phyloP scores from a whole-genome alignment of 2,329 filamentous ascomycete species.

The Pyricularia grisea region DNA sequence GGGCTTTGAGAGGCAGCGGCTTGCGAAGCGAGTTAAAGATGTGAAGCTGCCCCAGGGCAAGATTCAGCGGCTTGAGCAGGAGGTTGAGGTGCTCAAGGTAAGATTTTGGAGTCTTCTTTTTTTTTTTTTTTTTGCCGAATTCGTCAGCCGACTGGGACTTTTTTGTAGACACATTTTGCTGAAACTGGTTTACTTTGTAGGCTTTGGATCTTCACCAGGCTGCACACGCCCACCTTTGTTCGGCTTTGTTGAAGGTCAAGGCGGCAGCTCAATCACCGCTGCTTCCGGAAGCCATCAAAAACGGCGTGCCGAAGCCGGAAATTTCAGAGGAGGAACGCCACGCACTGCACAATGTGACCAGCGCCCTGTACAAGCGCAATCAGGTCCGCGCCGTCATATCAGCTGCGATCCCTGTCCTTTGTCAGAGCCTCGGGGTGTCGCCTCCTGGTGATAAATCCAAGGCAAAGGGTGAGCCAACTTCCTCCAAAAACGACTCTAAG shows the following conservation, averaged over 20 bases:
- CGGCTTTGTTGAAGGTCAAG: constrained; percentile 44
- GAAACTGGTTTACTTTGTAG: constrained; percentile 18
- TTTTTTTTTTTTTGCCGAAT: background rate
- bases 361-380: constrained; percentile 42
- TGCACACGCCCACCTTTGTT: constrained; percentile 45
- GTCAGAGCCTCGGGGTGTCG: constrained; percentile 35
- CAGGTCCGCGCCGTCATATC: constrained; percentile 39
- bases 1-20: constrained; percentile 69
- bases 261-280: constrained; percentile 38
- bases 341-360: constrained; percentile 50
- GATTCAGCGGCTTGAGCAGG: constrained; percentile 51
- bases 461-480: constrained; percentile 11
- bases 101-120: constrained; percentile 13
- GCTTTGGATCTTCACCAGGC: constrained; percentile 49
- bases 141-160: background rate
- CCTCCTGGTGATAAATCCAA: constrained; percentile 14
- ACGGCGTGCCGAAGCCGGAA: constrained; percentile 37
- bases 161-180: background rate
- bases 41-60: constrained; percentile 32
- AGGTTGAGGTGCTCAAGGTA: constrained; percentile 38
- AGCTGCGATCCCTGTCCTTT: constrained; percentile 38
- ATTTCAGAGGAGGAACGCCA: constrained; percentile 39
- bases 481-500: background rate
- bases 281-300: constrained; percentile 38
- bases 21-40: constrained; percentile 49